Evolutionary conservation across 306 rosid species (phyloP), one percentile per base, ranked within the genome.

Genomic region (Fagus crenata): DNA sequence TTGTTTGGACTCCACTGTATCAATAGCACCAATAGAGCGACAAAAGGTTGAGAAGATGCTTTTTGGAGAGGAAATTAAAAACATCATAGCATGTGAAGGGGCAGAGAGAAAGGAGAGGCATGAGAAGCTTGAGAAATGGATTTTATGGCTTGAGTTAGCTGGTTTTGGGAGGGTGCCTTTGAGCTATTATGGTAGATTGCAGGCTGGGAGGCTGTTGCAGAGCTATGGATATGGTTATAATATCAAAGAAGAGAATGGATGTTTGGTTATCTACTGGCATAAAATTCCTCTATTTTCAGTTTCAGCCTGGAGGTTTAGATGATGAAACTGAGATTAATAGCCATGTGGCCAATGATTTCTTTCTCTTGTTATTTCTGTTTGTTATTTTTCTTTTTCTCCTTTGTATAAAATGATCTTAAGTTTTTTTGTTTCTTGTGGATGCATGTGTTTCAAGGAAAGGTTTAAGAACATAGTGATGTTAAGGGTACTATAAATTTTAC

Each of bases 51-150:
- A 93, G 89, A 89, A 91, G 73, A 75, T 81, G 87, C 89, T 93
- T 22, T 72, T 91, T 1, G 97, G 93, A 14, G 90, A 91, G 81
- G 93, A 93, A 77, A 93, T 93, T 5, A 93, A 93, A 46, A 93
- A 87, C 81, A 93, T 91, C 65, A 79, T 93, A 60, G 90, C 98
- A 9, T 93, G 95, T 59, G 98, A 93, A 69, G 96, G 98, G 58
- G 78, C 74, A 2, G 91, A 90, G 58, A 85, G 98, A 78, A 91
- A 73, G 22, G 92, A 91, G 78, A 85, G 98, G 77, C 93, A 93
- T 28, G 98, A 93, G 73, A 89, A 88, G 43, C 90, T 91, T 3
- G 98, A 89, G 84, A 86, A 84, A 81, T 93, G 96, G 98, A 84
- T 87, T 60, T 55, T 61, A 15, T 77, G 98, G 82, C 88, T 93